Percentiles rank a stretch among this genome's conserved stretches.
phyloP scores from a whole-genome alignment of 768 basidiomycete species.

The Trametes sanguinea region DNA sequence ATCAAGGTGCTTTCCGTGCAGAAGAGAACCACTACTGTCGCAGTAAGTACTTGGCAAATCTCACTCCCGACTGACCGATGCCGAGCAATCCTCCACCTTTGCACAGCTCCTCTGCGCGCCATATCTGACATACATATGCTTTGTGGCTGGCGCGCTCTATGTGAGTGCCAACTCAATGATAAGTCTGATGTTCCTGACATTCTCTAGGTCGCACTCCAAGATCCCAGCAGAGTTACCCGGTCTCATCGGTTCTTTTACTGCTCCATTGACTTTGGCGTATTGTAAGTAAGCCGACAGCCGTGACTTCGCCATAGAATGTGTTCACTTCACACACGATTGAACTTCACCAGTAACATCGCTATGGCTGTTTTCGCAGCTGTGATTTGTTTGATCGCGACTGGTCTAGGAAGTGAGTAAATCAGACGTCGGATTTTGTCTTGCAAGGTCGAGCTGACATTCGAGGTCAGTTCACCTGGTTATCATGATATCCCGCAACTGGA shows the following conservation, averaged over 20 bases:
- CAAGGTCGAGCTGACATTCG: not conserved
- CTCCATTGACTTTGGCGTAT: slow-evolving; percentile 26
- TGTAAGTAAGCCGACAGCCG: slow-evolving; percentile 20
- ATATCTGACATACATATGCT: slow-evolving; percentile 22
- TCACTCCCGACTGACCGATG: not conserved
- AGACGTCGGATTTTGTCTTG: no score
- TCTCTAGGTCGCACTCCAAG: slow-evolving; percentile 23
- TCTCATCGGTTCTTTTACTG: slow-evolving; percentile 33
- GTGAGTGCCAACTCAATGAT: slow-evolving; percentile 12
- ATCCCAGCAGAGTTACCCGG: slow-evolving; percentile 28
- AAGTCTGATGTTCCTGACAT: not conserved
- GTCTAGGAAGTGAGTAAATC: slow-evolving; percentile 24
- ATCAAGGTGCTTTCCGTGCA: no score
- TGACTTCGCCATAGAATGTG: no score
- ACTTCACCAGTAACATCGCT: slow-evolving; percentile 19
- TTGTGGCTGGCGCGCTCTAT: slow-evolving; percentile 21
- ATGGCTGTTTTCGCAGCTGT: slow-evolving; percentile 27
- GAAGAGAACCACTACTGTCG: not conserved
- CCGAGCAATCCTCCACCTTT: not conserved
- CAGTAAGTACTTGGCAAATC: not conserved
- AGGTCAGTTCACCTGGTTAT: slow-evolving; percentile 22
- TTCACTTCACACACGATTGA: no score
- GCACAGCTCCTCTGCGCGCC: slow-evolving; percentile 23
- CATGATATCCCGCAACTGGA: slow-evolving; percentile 24
- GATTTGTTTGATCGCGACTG: slow-evolving; percentile 25